A percentile compares a stretch with the other conserved stretches of the same genome.
phyloP scores from a whole-genome alignment of 495 filamentous ascomycete species.

The Aspergillus kassunensis region DNA sequence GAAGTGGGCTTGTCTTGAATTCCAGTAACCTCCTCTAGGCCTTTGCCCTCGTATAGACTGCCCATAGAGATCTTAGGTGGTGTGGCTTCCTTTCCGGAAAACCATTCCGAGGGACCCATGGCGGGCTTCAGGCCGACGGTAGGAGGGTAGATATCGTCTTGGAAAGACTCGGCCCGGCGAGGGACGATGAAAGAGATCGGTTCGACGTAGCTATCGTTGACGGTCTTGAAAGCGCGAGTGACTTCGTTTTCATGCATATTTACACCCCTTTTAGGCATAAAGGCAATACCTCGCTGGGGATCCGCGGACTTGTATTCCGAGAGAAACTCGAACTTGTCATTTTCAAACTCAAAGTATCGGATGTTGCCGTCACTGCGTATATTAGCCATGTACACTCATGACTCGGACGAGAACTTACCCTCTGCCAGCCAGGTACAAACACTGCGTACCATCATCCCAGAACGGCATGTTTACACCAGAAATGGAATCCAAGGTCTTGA shows the following conservation, averaged over 20 bases:
- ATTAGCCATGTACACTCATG: slow-evolving; percentile 16
- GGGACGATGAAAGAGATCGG: slow-evolving; percentile 97
- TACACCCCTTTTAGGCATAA: slow-evolving; percentile 90
- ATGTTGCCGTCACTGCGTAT: slow-evolving; percentile 86
- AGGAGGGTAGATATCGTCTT: slow-evolving; percentile 94
- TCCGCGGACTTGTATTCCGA: slow-evolving; percentile 94
- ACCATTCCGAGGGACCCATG: slow-evolving; percentile 77
- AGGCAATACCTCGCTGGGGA: slow-evolving; percentile 91
- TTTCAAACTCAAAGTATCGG: slow-evolving; percentile 93
- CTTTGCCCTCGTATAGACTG: slow-evolving; percentile 80
- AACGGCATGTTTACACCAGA: slow-evolving; percentile 99
- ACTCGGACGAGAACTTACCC: slow-evolving; percentile 56
- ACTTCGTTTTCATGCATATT: slow-evolving; percentile 97
- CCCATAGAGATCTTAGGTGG: slow-evolving; percentile 91
- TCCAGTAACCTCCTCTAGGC: slow-evolving; percentile 64
- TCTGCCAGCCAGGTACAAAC: slow-evolving; percentile 91
- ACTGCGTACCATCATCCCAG: slow-evolving; percentile 95
- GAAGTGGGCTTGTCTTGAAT: slow-evolving; percentile 62
- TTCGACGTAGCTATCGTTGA: slow-evolving; percentile 90
- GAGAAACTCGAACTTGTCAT: slow-evolving; percentile 95
- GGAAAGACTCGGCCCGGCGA: slow-evolving; percentile 91
- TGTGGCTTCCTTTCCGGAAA: slow-evolving; percentile 74
- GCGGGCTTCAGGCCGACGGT: slow-evolving; percentile 72
- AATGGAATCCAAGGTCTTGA: slow-evolving; percentile 83
- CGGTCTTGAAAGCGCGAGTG: slow-evolving; percentile 92